These are phyloP conservation scores for Nakazawaea sp. DNA, from an alignment of 805 yeast species.

Conservation along the genomic window DNA sequence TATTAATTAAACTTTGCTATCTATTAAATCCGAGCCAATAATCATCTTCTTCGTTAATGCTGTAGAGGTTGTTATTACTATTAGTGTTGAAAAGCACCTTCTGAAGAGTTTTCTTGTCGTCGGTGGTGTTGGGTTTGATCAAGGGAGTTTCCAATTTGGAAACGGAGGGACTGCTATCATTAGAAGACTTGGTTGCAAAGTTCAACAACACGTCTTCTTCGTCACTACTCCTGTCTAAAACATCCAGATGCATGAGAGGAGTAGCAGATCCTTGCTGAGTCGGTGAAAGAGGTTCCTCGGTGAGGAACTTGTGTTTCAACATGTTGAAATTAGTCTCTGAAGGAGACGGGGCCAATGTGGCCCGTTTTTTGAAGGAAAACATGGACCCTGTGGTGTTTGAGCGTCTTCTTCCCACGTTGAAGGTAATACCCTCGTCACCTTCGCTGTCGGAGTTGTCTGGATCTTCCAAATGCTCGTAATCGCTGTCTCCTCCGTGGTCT, in stretches of 20 bases:
- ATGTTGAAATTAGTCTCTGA: slow-evolving; percentile 7
- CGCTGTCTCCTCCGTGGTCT: slow-evolving; percentile 4
- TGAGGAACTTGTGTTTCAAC: slow-evolving; percentile 2
- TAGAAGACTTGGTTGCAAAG: background rate
- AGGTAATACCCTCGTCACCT: slow-evolving; percentile 8
- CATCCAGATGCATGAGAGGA: too few relatives aligned
- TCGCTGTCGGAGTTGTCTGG: background rate
- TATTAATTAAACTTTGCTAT: too few relatives aligned
- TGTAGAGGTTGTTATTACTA: slow-evolving; percentile 3
- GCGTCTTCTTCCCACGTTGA: slow-evolving; percentile 7
- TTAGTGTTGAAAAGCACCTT: background rate
- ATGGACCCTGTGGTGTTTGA: slow-evolving; percentile 11
- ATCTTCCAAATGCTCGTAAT: slow-evolving; percentile 1
- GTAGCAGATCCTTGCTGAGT: too few relatives aligned
- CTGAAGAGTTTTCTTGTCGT: too few relatives aligned
- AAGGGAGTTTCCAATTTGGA: background rate
- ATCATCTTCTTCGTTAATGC: slow-evolving; percentile 8
- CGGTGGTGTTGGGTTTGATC: too few relatives aligned
- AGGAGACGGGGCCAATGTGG: background rate
- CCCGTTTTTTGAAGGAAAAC: background rate
- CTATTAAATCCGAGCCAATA: slow-evolving; percentile 12
- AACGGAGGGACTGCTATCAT: background rate
- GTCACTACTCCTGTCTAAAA: slow-evolving; percentile 1
- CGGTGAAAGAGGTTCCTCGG: background rate
- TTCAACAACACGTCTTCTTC: slow-evolving; percentile 5